Percentiles rank a stretch among this genome's conserved stretches.
phyloP scores from a whole-genome alignment of 139 green algal species.

The Chlorella vulgaris region DNA sequence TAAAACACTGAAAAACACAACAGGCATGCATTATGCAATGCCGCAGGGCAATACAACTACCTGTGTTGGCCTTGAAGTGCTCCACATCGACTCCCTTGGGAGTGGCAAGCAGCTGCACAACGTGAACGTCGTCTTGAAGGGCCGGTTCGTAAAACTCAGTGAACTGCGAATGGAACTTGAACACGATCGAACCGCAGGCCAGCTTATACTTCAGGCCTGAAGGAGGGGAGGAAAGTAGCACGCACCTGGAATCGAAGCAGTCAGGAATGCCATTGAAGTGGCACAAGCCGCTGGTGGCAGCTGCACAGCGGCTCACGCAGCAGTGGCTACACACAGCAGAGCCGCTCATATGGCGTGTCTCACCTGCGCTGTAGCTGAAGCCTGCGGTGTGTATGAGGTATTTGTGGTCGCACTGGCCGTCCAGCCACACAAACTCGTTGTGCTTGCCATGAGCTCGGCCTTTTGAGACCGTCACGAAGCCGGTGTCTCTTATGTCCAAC shows the following conservation, averaged over 20 bases:
- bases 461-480: slow-evolving; percentile 24
- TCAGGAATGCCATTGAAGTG: too few species aligned
- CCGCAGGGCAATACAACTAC: neutral
- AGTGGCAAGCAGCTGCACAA: slow-evolving; percentile 15
- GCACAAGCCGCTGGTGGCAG: too few species aligned
- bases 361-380: slow-evolving; percentile 40
- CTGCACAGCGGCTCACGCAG: too few species aligned
- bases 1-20: neutral
- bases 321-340: too few species aligned
- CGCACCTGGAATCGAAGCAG: neutral
- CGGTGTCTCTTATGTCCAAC: slow-evolving; percentile 41
- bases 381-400: slow-evolving; percentile 45
- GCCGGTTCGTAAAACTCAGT: slow-evolving; percentile 52
- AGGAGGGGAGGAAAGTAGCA: neutral
- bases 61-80: slow-evolving; percentile 18
- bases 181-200: slow-evolving; percentile 43
- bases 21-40: neutral
- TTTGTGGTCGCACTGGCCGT: slow-evolving; percentile 45
- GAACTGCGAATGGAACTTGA: slow-evolving; percentile 39
- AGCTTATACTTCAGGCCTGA: slow-evolving; percentile 52
- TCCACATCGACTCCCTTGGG: slow-evolving; percentile 28
- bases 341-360: too few species aligned
- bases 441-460: slow-evolving; percentile 1
- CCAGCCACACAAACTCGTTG: slow-evolving; percentile 38
- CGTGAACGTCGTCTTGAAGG: slow-evolving; percentile 35